Evolutionary conservation across 129 eudicot species (phyloP).

Genomic region (Deinandra increscens): DNA sequence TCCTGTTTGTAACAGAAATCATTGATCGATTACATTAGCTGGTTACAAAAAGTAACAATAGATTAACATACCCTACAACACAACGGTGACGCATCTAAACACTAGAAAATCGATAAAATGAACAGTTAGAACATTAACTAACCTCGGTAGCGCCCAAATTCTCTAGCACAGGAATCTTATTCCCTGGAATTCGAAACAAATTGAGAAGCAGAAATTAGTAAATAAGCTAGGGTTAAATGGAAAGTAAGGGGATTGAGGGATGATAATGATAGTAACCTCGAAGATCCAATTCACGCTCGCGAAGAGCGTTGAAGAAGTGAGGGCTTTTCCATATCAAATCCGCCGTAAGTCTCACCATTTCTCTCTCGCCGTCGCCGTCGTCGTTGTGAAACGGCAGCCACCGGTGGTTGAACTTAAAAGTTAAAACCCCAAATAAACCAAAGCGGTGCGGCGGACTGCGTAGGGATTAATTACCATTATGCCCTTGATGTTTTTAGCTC

Average conservation of each 20-base stretch:
- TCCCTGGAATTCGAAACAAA: slow-evolving; percentile 45
- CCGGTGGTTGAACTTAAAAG: too few species aligned
- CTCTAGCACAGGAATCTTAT: slow-evolving; percentile 86
- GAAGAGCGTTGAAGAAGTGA: slow-evolving; percentile 92
- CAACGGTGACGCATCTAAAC: neutral
- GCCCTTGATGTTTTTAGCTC: neutral
- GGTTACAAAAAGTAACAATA: too few species aligned
- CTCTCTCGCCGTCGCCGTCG: neutral
- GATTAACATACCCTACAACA: slow-evolving; percentile 1
- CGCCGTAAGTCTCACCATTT: slow-evolving; percentile 89
- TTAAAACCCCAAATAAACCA: slow-evolving; percentile 38
- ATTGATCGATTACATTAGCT: too few species aligned
- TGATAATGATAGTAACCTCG: slow-evolving; percentile 52
- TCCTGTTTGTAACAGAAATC: slow-evolving; percentile 47
- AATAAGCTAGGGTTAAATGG: slow-evolving; percentile 7
- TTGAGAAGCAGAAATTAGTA: neutral
- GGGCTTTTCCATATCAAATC: slow-evolving; percentile 97
- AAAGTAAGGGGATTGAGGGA: neutral
- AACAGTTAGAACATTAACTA: too few species aligned
- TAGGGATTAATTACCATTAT: slow-evolving; percentile 9
- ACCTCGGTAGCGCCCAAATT: slow-evolving; percentile 99
- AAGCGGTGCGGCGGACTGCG: neutral
- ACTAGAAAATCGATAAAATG: slow-evolving; percentile 19
- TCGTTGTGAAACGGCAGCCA: neutral
- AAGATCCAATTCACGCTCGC: slow-evolving; percentile 94